Percentiles rank a stretch among this genome's conserved stretches.
Evolutionary conservation across 495 filamentous ascomycete genomes (phyloP).

Genomic region (Acidomyces sp.): DNA sequence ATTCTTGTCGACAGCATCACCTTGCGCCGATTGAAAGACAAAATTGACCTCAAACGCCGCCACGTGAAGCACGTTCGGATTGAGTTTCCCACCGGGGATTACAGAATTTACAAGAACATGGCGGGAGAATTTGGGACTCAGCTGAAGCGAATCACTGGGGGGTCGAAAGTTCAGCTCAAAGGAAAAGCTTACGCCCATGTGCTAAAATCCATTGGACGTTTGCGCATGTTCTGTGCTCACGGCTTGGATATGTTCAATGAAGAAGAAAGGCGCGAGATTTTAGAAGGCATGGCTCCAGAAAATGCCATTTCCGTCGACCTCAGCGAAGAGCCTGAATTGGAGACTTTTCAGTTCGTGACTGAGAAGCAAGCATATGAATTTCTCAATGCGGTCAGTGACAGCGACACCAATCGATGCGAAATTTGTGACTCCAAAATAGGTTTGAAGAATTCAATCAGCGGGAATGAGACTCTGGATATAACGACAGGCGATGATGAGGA

Average conservation of each 20-base stretch:
- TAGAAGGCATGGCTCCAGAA: slow-evolving; percentile 57
- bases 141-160: slow-evolving; percentile 39
- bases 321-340: slow-evolving; percentile 53
- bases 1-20: slow-evolving; percentile 90
- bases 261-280: slow-evolving; percentile 62
- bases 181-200: slow-evolving; percentile 81
- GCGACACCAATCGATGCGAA: slow-evolving; percentile 54
- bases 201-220: slow-evolving; percentile 74
- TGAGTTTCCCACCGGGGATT: slow-evolving; percentile 46
- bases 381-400: slow-evolving; percentile 67
- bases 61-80: slow-evolving; percentile 54
- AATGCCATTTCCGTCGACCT: slow-evolving; percentile 64
- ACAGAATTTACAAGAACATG: slow-evolving; percentile 26
- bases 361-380: slow-evolving; percentile 67
- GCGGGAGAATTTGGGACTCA: slow-evolving; percentile 22
- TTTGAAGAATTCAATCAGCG: slow-evolving; percentile 20
- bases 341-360: slow-evolving; percentile 30
- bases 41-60: slow-evolving; percentile 50
- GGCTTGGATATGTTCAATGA: slow-evolving; percentile 76
- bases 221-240: slow-evolving; percentile 83
- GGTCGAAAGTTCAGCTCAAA: slow-evolving; percentile 47
- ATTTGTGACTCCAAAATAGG: slow-evolving; percentile 52
- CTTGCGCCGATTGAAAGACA: slow-evolving; percentile 81
- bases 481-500: slow-evolving; percentile 31
- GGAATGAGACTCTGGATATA: slow-evolving; percentile 17